Evolutionary conservation across 2,329 filamentous ascomycete genomes (phyloP).

Genomic region (Trichoderma cornu-damae): DNA sequence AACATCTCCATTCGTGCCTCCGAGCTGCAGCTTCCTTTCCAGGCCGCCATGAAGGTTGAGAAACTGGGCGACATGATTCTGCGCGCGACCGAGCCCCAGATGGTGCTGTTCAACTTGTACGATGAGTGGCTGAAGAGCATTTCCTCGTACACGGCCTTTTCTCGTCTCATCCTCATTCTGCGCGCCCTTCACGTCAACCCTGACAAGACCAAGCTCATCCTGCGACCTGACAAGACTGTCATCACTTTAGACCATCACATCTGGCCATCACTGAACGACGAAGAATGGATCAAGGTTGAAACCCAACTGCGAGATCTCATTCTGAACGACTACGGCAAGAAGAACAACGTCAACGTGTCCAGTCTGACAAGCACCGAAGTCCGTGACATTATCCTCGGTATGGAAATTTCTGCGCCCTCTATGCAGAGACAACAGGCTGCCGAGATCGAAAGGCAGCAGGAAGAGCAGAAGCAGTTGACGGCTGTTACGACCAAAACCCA

Average conservation of each 20-base stretch:
- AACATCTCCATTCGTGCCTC: constrained; percentile 98
- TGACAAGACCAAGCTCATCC: constrained; percentile 93
- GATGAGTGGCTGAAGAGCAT: constrained; percentile 99
- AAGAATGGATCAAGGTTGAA: constrained; percentile 99
- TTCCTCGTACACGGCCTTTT: constrained; percentile 97
- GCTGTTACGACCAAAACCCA: constrained; percentile 98
- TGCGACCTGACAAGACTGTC: constrained; percentile 94
- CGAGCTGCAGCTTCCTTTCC: constrained; percentile 94
- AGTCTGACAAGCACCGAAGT: constrained; percentile 96
- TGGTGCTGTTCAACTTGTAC: constrained; percentile 98
- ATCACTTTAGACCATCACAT: constrained; percentile 99
- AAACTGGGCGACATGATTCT: constrained; percentile 99
- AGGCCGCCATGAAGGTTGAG: constrained; percentile 99
- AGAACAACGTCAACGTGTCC: constrained; percentile 99
- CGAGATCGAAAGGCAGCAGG: constrained; percentile 97
- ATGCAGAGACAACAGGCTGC: constrained; percentile 98
- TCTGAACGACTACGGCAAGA: constrained; percentile 97
- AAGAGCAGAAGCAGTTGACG: constrained; percentile 93
- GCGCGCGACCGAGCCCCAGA: constrained; percentile 96
- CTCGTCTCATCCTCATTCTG: constrained; percentile 85
- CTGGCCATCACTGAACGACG: constrained; percentile 89
- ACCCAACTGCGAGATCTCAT: constrained; percentile 92
- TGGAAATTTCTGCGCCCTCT: constrained; percentile 97
- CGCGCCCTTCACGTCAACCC: constrained; percentile 95
- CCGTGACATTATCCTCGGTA: constrained; percentile 95